Evolutionary conservation across 768 basidiomycete genomes (phyloP).

Genomic region (Auricularia sp.): DNA sequence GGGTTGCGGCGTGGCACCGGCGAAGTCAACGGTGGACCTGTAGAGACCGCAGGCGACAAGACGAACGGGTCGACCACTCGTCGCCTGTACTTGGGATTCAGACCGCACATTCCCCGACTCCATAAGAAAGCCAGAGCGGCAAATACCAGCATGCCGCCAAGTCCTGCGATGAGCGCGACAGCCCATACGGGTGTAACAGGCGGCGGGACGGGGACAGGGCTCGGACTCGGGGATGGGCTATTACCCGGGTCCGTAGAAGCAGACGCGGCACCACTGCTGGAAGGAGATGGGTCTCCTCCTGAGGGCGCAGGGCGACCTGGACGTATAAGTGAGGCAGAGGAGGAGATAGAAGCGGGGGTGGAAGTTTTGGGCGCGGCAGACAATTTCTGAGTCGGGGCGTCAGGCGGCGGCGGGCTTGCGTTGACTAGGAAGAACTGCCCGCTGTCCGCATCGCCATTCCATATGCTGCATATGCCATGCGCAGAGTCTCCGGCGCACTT

Average conservation of each 20-base stretch:
- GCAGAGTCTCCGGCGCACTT: not conserved
- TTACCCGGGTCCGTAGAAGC: not conserved
- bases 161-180: not conserved
- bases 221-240: not conserved
- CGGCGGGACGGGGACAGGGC: not conserved
- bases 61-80: too few species aligned
- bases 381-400: not conserved
- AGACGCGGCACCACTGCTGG: not conserved
- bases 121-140: not conserved
- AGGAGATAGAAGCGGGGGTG: not conserved
- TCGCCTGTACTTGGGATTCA: too few species aligned
- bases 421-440: not conserved
- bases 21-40: too few species aligned
- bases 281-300: not conserved
- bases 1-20: too few species aligned
- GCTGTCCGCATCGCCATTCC: not conserved
- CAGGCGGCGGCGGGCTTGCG: not conserved
- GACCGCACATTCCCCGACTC: not conserved
- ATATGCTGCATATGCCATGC: not conserved
- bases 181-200: not conserved
- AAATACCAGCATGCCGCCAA: not conserved
- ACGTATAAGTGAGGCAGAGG: not conserved
- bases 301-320: not conserved
- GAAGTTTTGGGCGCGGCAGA: not conserved
- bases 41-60: too few species aligned